Base-by-base conservation (phyloP, 2,329 filamentous ascomycete genomes). In the Lachnellula subtilissima region DNA sequence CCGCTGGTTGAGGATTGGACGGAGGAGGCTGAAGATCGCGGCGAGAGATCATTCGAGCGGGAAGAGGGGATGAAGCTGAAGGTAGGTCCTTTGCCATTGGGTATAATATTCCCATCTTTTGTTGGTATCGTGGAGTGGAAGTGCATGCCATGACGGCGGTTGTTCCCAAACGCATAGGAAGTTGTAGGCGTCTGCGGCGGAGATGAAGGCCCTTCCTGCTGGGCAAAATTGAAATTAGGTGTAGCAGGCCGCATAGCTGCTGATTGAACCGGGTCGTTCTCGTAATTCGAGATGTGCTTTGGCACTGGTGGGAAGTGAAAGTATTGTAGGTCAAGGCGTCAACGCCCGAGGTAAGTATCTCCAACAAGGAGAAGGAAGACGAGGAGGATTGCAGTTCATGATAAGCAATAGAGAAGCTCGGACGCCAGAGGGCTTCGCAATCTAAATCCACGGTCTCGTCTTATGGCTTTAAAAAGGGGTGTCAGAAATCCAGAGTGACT, bases 171-270 rank as follows among this genome's bases (percentile, higher is more conserved):
- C 42, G 67, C 65, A 54, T 72, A 71, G 6, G 63, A 58, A 37
- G 71, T 69, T 42, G 74, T 76, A 51, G 76, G 77, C 42, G 76
- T 78, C 50, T 76, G 74, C 42, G 76, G 76, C 60, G 76, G 77
- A 64, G 77, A 79, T 54, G 76, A 74, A 52, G 75, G 76, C 55
- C 73, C 71, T 61, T 70, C 65, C 59, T 71, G 68, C 55, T 66
- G 67, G 60, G 67, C 54, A 53, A 66, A 65, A 40, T 72, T 72
- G 62, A 76, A 70, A 57, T 74, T 73, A 53, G 75, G 75, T 58
- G 75, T 76, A 42, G 73, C 68, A 54, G 74, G 73, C 61, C 72
- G 73, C 66, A 71, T 75, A 56, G 64, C 69, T 59, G 64, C 64
- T 50, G 17, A 55, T 55, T n/a, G 45, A 23, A 19, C 4, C 48